phyloP scores from a whole-genome alignment of 352 stramenopile species.

The Globisporangium irregulare region DNA sequence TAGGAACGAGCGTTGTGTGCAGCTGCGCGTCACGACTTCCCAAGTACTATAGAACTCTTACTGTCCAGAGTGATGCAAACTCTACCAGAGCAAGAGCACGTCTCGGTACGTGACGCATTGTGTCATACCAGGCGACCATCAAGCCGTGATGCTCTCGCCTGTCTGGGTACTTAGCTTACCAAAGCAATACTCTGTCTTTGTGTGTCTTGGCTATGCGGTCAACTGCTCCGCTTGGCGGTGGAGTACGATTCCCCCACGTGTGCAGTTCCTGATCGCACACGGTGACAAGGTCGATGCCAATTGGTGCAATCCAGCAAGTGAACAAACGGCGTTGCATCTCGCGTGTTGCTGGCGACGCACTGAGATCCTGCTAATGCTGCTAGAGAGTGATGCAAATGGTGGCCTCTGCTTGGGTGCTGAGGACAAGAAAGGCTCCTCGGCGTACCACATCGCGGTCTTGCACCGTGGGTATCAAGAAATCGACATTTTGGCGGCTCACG shows the following conservation, averaged over 20 bases:
- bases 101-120: neutral
- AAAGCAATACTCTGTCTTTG: too few relatives aligned
- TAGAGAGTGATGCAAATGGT: neutral
- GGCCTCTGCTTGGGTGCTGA: neutral
- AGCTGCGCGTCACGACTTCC: too few relatives aligned
- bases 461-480: neutral
- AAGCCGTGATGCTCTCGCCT: too few relatives aligned
- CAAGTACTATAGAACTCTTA: neutral
- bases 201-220: neutral
- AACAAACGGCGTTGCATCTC: neutral
- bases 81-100: too few relatives aligned
- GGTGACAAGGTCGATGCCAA: neutral
- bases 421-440: neutral
- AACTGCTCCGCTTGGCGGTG: slow-evolving; percentile 1
- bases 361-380: slow-evolving; percentile 2
- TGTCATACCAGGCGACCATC: too few relatives aligned
- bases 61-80: too few relatives aligned
- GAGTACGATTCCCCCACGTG: slow-evolving; percentile 7
- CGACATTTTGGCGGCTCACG: neutral
- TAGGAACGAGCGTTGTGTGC: neutral
- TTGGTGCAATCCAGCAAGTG: neutral
- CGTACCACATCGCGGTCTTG: slow-evolving; percentile 6
- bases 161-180: too few relatives aligned
- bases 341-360: neutral
- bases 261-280: neutral